A percentile compares a stretch with the other conserved stretches of the same genome.
These are phyloP conservation scores for Ambrosiella xylebori DNA, from an alignment of 2,329 filamentous ascomycete genomes.

Conservation along the genomic window DNA sequence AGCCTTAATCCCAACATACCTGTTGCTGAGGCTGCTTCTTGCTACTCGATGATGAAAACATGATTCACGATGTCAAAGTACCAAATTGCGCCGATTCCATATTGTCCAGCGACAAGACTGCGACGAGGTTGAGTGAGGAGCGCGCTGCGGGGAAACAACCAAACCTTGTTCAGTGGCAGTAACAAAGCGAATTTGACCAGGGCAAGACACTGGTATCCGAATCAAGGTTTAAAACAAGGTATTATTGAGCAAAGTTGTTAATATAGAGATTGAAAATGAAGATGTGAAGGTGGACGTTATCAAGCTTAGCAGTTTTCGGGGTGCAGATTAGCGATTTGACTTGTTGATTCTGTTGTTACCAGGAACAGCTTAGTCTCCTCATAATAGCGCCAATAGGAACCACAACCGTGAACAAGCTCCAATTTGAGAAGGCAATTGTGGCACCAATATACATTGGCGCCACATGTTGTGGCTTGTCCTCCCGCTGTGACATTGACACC, in stretches of 20 bases:
- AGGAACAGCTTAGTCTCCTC: neutral
- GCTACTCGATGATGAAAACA: slow-evolving; percentile 51
- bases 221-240: too few relatives aligned
- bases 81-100: slow-evolving; percentile 2
- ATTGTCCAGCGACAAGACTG: neutral
- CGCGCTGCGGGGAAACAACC: neutral
- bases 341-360: neutral
- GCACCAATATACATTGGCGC: neutral
- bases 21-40: slow-evolving; percentile 52
- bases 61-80: slow-evolving; percentile 19
- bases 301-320: neutral
- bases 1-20: slow-evolving; percentile 31
- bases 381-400: neutral
- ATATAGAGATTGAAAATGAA: too few relatives aligned
- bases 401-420: neutral
- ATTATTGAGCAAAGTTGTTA: too few relatives aligned
- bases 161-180: neutral
- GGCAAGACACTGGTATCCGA: neutral
- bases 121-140: neutral
- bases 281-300: too few relatives aligned
- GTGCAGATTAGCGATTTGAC: neutral
- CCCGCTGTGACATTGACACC: neutral
- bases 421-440: neutral
- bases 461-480: neutral
- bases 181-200: neutral